phyloP scores from a whole-genome alignment of 148 eudicot species.

The Rhododendron molle region DNA sequence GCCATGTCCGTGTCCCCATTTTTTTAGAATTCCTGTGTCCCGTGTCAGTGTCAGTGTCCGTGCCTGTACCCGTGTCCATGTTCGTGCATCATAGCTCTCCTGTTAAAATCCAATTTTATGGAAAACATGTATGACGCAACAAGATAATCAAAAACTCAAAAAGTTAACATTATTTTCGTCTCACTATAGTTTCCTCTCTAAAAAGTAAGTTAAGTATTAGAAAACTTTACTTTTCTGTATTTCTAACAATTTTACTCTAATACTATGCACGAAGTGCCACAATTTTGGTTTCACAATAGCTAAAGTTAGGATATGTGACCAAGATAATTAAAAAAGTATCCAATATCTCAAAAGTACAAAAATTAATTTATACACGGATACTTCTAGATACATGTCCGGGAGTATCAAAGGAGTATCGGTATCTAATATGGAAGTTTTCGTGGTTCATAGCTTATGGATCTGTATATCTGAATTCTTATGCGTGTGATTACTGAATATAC shows the following conservation, averaged over 20 bases:
- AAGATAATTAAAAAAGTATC: too few relatives aligned
- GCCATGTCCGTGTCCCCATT: too few relatives aligned
- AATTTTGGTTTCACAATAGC: background rate
- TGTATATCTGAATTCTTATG: background rate
- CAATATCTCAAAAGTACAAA: too few relatives aligned
- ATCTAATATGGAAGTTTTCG: background rate
- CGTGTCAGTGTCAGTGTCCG: too few relatives aligned
- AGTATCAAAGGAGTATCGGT: background rate
- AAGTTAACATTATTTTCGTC: background rate
- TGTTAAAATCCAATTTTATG: background rate
- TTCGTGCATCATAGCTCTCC: background rate
- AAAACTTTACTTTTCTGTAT: background rate
- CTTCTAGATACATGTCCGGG: background rate
- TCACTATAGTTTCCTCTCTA: background rate
- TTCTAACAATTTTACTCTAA: too few relatives aligned
- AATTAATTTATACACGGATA: background rate
- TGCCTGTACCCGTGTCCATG: too few relatives aligned
- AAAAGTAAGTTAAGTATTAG: background rate
- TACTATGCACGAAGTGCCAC: too few relatives aligned
- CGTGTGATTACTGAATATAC: constrained; percentile 25
- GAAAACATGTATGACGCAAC: background rate
- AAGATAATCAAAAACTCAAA: background rate
- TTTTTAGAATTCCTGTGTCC: too few relatives aligned
- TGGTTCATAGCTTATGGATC: background rate
- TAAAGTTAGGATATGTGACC: background rate